phyloP scores from a whole-genome alignment of 768 basidiomycete genomes.

The Candolleomyces aberdarensis region DNA sequence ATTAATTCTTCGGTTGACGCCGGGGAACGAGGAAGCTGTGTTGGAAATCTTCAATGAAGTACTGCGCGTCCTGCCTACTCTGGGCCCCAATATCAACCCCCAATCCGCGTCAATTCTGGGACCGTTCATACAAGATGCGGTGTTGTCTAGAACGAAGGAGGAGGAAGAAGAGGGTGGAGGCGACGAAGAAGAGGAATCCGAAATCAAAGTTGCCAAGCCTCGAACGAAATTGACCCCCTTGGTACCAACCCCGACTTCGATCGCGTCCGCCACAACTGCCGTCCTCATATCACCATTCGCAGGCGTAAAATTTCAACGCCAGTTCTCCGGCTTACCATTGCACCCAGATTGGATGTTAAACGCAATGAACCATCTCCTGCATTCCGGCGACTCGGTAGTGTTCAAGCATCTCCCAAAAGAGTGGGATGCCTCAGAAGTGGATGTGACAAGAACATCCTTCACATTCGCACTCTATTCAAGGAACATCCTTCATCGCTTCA shows the following conservation, averaged over 20 bases:
- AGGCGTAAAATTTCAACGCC: slow-evolving; percentile 5
- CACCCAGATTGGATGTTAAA: slow-evolving; percentile 63
- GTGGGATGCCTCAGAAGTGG: slow-evolving; percentile 81
- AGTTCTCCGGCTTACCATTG: slow-evolving; percentile 43
- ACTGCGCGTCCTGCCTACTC: slow-evolving; percentile 28
- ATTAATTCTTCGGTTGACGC: slow-evolving; percentile 52
- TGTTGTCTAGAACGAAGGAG: slow-evolving; percentile 38
- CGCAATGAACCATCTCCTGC: slow-evolving; percentile 76
- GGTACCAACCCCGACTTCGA: slow-evolving; percentile 48
- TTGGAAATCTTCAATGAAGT: slow-evolving; percentile 40
- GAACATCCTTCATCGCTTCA: slow-evolving; percentile 40
- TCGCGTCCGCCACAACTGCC: slow-evolving; percentile 56
- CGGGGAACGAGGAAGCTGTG: slow-evolving; percentile 72
- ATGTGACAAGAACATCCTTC: slow-evolving; percentile 69
- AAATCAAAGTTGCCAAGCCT: background rate
- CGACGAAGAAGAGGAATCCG: background rate
- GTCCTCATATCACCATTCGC: slow-evolving; percentile 31
- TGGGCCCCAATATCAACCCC: background rate
- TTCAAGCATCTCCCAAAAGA: slow-evolving; percentile 62
- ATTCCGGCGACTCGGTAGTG: slow-evolving; percentile 67
- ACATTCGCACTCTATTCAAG: slow-evolving; percentile 53
- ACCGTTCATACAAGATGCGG: slow-evolving; percentile 56
- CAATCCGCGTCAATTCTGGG: slow-evolving; percentile 31
- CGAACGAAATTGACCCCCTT: slow-evolving; percentile 42
- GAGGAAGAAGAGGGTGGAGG: slow-evolving; percentile 30